Evolutionary conservation across 306 rosid species (phyloP), one percentile per base, ranked within the genome.

Genomic region (Gastrolobium villosum): DNA sequence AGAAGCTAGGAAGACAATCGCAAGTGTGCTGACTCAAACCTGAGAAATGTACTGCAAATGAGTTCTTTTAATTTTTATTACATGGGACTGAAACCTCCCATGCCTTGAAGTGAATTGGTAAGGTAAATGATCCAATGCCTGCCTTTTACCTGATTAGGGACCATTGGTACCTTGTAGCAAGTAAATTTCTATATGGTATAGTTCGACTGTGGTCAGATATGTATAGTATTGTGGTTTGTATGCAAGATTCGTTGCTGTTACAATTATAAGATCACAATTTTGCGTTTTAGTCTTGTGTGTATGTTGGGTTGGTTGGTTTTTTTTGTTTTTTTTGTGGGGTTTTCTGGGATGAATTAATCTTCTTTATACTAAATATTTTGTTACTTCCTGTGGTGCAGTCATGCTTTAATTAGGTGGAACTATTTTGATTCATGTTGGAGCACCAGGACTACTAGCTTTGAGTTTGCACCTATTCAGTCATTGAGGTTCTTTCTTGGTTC

Each of bases 1-100:
- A 30, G 90, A 88, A 86, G 91, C 96, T 87, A 89, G 97, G 76
- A 87, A 83, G 15, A 52, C 80, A 77, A 93, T 92, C 1, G 91
- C 86, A 43, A 83, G 80, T 57, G 93, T 67, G 40, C 85, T 94
- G 74, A 65, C 13, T 77, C 88, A 84, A 49, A 81, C 83, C 77
- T 83, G 86, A 89, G 83, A 87, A 65, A 72, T 79, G 37, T 59
- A 41, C 61, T 55, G 35, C 70, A 8, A 43, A 59, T 34, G 53
- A 41, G 55, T 65, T 65, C 79, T 46, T 64, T 70, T 31, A 72
- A 52, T 83, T 77, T 82, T 65, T 40, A 41, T 52, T 53, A 59
- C 74, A 28, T n/a, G 65, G 49, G 44, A 72, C 72, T 79, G 49
- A 15, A 66, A 43, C 8, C 41, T 41, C 69, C 32, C 60, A 37